These are phyloP conservation scores for Lichenothelia convexa DNA, from an alignment of 495 filamentous ascomycete genomes.

Conservation along the genomic window DNA sequence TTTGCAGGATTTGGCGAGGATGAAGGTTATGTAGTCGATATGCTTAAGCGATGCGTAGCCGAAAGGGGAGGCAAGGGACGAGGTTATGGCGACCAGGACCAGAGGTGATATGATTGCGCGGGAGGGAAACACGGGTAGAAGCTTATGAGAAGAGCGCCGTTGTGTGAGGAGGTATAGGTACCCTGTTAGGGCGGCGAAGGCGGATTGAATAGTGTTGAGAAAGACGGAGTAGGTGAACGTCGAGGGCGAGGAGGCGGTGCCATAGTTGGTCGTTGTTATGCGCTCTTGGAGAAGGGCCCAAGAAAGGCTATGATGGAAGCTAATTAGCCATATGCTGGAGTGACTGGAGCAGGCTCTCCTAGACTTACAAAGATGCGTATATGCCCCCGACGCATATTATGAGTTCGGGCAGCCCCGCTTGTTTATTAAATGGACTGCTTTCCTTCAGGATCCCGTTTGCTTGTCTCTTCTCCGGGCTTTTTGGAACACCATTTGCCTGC, in stretches of 20 bases:
- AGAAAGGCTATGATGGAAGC: slow-evolving; percentile 41
- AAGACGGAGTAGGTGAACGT: slow-evolving; percentile 86
- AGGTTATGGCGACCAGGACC: slow-evolving; percentile 67
- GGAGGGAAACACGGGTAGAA: slow-evolving; percentile 57
- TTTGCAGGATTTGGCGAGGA: slow-evolving; percentile 96
- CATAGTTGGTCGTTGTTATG: slow-evolving; percentile 88
- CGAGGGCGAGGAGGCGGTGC: slow-evolving; percentile 33
- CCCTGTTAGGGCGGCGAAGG: slow-evolving; percentile 67
- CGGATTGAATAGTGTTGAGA: slow-evolving; percentile 87
- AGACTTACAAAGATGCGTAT: slow-evolving; percentile 78
- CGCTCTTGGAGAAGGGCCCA: slow-evolving; percentile 96
- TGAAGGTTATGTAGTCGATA: slow-evolving; percentile 97
- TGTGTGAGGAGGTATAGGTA: slow-evolving; percentile 53
- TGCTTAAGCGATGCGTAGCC: slow-evolving; percentile 85
- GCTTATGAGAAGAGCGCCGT: slow-evolving; percentile 27
- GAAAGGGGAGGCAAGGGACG: slow-evolving; percentile 78
- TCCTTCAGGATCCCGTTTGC: not conserved
- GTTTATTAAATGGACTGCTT: not conserved
- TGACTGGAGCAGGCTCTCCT: not conserved
- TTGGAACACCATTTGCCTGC: too few relatives aligned
- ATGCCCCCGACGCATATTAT: slow-evolving; percentile 80
- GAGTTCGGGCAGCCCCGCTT: slow-evolving; percentile 29
- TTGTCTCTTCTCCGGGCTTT: not conserved
- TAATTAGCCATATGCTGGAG: slow-evolving; percentile 1
- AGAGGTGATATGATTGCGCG: slow-evolving; percentile 56